A percentile compares a stretch with the other conserved stretches of the same genome.
These are phyloP conservation scores for Aspergillus melleus DNA, from an alignment of 2,329 filamentous ascomycete genomes.

Conservation along the genomic window DNA sequence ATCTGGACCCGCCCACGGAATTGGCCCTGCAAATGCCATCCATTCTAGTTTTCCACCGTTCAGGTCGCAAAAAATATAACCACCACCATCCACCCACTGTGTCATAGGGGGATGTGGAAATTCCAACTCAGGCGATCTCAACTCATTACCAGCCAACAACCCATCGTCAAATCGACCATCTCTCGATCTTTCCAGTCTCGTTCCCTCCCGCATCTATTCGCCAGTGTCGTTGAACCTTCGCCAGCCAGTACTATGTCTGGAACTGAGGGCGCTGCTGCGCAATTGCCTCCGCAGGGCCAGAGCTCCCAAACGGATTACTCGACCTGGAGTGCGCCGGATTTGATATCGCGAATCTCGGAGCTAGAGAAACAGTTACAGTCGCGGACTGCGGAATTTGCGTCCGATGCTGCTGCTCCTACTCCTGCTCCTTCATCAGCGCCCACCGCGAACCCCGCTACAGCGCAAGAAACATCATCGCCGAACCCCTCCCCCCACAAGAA, in stretches of 20 bases:
- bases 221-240: slow-evolving; percentile 13
- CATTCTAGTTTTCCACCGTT: too few species aligned
- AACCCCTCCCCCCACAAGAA: slow-evolving; percentile 8
- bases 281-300: slow-evolving; percentile 7
- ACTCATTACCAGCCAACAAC: slow-evolving; percentile 14
- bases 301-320: slow-evolving; percentile 52
- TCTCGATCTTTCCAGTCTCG: slow-evolving; percentile 14
- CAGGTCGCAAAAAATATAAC: too few species aligned
- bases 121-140: slow-evolving; percentile 14
- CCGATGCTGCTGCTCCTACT: slow-evolving; percentile 1
- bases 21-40: too few species aligned
- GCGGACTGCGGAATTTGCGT: slow-evolving; percentile 42
- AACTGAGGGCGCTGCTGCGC: slow-evolving; percentile 11
- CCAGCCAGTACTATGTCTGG: slow-evolving; percentile 25
- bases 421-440: slow-evolving; percentile 4
- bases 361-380: slow-evolving; percentile 66
- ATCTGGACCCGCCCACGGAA: too few species aligned
- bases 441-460: background rate
- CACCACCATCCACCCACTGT: slow-evolving; percentile 11
- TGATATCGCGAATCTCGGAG: slow-evolving; percentile 66
- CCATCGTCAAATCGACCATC: slow-evolving; percentile 5
- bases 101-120: slow-evolving; percentile 34
- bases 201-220: slow-evolving; percentile 2
- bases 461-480: background rate
- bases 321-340: slow-evolving; percentile 66